These are phyloP conservation scores for Ramichloridium luteum DNA, from an alignment of 2,329 filamentous ascomycete species.

Conservation along the genomic window DNA sequence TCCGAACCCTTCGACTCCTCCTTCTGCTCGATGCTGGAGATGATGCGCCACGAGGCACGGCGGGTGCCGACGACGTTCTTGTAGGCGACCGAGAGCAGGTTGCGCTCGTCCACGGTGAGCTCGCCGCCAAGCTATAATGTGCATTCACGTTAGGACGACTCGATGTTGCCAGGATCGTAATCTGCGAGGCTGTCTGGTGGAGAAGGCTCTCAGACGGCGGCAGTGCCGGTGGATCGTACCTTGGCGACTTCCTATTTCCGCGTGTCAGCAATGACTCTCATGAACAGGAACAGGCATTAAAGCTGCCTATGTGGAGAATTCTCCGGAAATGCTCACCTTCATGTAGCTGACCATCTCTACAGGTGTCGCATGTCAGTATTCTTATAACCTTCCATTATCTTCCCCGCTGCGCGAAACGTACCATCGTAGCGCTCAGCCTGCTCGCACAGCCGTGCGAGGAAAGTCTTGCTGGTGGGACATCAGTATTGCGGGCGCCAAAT, in stretches of 20 bases:
- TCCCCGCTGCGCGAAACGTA: slow-evolving; percentile 32
- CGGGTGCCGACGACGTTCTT: slow-evolving; percentile 99
- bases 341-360: slow-evolving; percentile 96
- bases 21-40: slow-evolving; percentile 99
- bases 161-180: too few species aligned
- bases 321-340: slow-evolving; percentile 54
- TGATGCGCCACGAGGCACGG: slow-evolving; percentile 98
- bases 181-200: not conserved
- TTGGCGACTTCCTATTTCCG: slow-evolving; percentile 75
- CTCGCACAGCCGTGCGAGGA: slow-evolving; percentile 99
- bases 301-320: too few species aligned
- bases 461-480: slow-evolving; percentile 76
- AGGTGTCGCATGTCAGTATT: slow-evolving; percentile 14
- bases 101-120: slow-evolving; percentile 60
- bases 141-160: slow-evolving; percentile 13
- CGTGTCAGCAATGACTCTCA: slow-evolving; percentile 22
- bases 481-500: slow-evolving; percentile 10
- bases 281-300: slow-evolving; percentile 2
- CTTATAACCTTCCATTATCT: slow-evolving; percentile 4
- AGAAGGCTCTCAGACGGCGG: not conserved
- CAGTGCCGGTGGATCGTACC: slow-evolving; percentile 40
- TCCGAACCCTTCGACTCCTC: slow-evolving; percentile 97
- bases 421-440: slow-evolving; percentile 99
- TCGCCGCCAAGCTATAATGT: slow-evolving; percentile 51
- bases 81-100: slow-evolving; percentile 97